Evolutionary conservation across 2,329 filamentous ascomycete species (phyloP).

Genomic region (Colletotrichum gigasporum): DNA sequence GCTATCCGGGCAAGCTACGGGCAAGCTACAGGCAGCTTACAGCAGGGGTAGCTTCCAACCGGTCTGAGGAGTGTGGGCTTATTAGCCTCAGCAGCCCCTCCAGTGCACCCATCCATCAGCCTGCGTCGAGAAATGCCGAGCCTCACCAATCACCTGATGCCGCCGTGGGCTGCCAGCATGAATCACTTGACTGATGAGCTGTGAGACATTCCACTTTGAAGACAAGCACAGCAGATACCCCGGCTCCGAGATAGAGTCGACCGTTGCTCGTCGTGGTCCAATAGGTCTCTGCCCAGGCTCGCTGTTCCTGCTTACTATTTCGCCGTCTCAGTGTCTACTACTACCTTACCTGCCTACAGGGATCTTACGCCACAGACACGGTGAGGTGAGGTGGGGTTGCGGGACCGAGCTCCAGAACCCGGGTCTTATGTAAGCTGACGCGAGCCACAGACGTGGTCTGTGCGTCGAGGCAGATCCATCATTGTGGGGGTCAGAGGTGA

Average conservation of each 20-base stretch:
- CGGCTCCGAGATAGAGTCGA: constrained; percentile 10
- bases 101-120: constrained; percentile 7
- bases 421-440: background rate
- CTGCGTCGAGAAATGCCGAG: constrained; percentile 26
- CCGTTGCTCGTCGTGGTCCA: background rate
- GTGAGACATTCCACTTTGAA: constrained; percentile 31
- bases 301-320: background rate
- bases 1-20: background rate
- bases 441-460: constrained; percentile 5
- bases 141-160: constrained; percentile 33
- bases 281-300: too few relatives aligned
- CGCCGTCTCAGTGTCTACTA: background rate
- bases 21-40: background rate
- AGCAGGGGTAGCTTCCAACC: constrained; percentile 20
- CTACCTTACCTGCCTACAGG: background rate
- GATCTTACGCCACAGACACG: too few relatives aligned
- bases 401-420: background rate
- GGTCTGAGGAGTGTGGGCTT: constrained; percentile 9
- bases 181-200: constrained; percentile 34
- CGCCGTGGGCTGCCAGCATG: constrained; percentile 20
- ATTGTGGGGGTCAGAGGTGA: constrained; percentile 7
- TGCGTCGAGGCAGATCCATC: constrained; percentile 11
- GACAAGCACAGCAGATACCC: constrained; percentile 9
- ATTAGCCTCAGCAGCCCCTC: background rate
- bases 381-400: background rate